Evolutionary conservation across 164 flowering plant species (phyloP).

Genomic region (Houttuynia cordata): DNA sequence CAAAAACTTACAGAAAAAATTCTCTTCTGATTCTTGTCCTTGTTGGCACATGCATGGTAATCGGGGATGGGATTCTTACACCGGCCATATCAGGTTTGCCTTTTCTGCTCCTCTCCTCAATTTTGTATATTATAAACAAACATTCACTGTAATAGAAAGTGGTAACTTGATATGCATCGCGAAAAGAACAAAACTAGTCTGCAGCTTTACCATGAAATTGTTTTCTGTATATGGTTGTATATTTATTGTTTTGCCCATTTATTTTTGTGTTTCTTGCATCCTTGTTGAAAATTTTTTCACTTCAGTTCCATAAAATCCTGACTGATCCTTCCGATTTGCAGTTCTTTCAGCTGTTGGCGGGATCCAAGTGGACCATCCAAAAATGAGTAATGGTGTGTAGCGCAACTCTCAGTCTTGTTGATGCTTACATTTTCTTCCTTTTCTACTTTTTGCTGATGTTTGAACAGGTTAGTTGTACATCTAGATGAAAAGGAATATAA

Average conservation of each 20-base stretch:
- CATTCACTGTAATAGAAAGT: background rate
- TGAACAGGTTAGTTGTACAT: no score
- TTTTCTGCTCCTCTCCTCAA: background rate
- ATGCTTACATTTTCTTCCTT: no score
- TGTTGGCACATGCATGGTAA: constrained; percentile 91
- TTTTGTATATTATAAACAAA: no score
- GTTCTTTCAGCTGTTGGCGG: constrained; percentile 98
- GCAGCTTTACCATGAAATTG: background rate
- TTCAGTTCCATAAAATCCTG: background rate
- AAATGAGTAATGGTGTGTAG: constrained; percentile 56
- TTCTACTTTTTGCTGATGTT: no score
- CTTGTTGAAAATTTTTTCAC: background rate
- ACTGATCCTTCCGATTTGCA: constrained; percentile 15
- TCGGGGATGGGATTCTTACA: constrained; percentile 96
- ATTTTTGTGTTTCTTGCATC: background rate
- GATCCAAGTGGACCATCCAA: constrained; percentile 72
- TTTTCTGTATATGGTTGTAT: no score
- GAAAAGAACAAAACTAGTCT: background rate
- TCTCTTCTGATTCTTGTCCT: constrained; percentile 75
- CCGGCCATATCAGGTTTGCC: constrained; percentile 83
- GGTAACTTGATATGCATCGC: background rate
- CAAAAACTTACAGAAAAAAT: constrained; percentile 36
- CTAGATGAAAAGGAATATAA: no score
- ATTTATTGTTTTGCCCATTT: no score
- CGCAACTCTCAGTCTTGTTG: no score